Base-by-base conservation (phyloP, 2,329 filamentous ascomycete species). In the Colletotrichum sp. region DNA sequence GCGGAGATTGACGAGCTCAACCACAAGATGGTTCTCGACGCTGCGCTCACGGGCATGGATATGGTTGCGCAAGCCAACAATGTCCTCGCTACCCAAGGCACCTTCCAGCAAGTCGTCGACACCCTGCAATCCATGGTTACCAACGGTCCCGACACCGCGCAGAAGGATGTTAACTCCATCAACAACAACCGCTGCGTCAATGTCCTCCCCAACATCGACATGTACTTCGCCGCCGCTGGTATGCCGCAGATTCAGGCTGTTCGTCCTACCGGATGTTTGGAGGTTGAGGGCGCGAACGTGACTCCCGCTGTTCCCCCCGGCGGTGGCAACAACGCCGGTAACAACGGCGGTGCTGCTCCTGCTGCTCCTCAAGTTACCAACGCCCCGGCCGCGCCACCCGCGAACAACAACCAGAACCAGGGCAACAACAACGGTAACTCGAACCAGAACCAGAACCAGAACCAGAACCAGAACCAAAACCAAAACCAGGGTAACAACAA, bases 111-210 rank as follows among this genome's bases (percentile, higher is more conserved):
- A 69, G 78, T 79, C 24, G 78, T 79, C 32, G 74, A 78, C 30
- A 76, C 76, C 8, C 76, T 79, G 18, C 76, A 77, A 52, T 68
- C 67, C n/a, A 79, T 79, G 78, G 78, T 78, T 28, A 67, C 68
- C 70, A 73, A 78, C 9, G 78, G 78, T 5, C 78, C 78, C 12
- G 77, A 78, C 61, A 79, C 74, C 13, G 78, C 76, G 4, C 78
- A 78, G 66, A 77, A 66, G 24, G 76, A 78, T 32, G 78, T 79
- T 36, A 36, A 78, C 62, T 66, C 73, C 13, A 79, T 79, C 56
- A 79, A 79, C 68, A 62, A 78, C 43, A 79, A 79, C 68, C 77
- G 78, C 21, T 79, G 78, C 62, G 78, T 79, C 56, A 79, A 79
- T 16, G 78, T 79, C 5, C 77, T 79, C 3, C 78, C 78, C 65